Evolutionary conservation across 2,329 filamentous ascomycete genomes (phyloP).

Genomic region (Pseudogymnoascus sp.): DNA sequence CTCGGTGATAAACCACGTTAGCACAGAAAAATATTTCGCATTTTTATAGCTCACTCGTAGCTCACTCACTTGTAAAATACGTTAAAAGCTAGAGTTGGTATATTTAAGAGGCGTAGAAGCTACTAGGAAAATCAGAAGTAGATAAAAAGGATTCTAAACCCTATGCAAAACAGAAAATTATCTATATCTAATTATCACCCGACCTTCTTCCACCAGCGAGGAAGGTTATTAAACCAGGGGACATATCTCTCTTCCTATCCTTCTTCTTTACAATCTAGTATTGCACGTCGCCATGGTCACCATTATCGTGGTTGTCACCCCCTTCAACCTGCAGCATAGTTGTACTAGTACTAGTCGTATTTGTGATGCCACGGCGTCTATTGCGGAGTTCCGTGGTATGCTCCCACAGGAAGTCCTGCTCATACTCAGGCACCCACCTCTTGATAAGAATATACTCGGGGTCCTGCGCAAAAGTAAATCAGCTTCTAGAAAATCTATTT

Average conservation of each 20-base stretch:
- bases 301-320: conserved; percentile 17
- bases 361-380: conserved; percentile 15
- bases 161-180: not conserved
- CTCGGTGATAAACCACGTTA: too few species aligned
- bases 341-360: not conserved
- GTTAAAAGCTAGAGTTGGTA: too few species aligned
- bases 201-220: conserved; percentile 28
- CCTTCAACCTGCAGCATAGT: conserved; percentile 18
- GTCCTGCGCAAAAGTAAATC: conserved; percentile 39
- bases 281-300: conserved; percentile 17
- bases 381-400: conserved; percentile 53
- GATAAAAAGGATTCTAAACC: not conserved
- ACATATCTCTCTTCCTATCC: conserved; percentile 24
- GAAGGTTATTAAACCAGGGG: conserved; percentile 23
- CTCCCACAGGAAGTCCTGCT: conserved; percentile 65
- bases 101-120: too few species aligned
- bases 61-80: too few species aligned
- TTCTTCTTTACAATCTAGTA: conserved; percentile 27
- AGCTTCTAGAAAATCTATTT: not conserved
- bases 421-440: conserved; percentile 61
- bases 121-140: not conserved
- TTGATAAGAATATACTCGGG: conserved; percentile 68
- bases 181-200: too few species aligned
- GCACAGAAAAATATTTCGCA: too few species aligned
- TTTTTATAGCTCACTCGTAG: too few species aligned